Percentiles rank a stretch among this genome's conserved stretches.
phyloP scores from a whole-genome alignment of 2,329 filamentous ascomycete species.

The Macrophomina tecta region DNA sequence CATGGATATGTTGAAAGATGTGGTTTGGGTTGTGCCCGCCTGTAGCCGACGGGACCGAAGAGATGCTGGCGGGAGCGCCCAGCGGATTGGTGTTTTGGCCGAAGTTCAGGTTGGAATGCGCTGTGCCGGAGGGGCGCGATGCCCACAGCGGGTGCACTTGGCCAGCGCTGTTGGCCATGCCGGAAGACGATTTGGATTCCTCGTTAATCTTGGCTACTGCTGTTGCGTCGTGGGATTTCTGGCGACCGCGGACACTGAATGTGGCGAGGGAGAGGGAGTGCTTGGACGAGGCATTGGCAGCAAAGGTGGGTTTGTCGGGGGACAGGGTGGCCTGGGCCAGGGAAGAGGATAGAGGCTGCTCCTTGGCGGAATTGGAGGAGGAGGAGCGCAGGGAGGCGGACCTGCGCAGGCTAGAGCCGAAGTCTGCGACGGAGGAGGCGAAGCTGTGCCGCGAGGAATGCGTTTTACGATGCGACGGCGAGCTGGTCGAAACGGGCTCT shows the following conservation, averaged over 20 bases:
- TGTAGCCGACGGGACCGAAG: constrained; percentile 38
- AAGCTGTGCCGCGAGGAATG: constrained; percentile 33
- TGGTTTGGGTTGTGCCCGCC: constrained; percentile 57
- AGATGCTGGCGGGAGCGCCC: constrained; percentile 20
- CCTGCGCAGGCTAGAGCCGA: constrained; percentile 47
- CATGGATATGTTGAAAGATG: constrained; percentile 74
- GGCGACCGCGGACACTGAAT: constrained; percentile 39
- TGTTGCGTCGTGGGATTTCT: constrained; percentile 45
- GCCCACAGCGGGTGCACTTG: constrained; percentile 14
- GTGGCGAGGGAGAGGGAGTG: constrained; percentile 47
- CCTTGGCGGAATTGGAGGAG: constrained; percentile 38
- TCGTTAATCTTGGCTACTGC: constrained; percentile 17
- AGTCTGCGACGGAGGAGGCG: constrained; percentile 46
- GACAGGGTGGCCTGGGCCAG: constrained; percentile 44
- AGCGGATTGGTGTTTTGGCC: neutral
- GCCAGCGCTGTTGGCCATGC: constrained; percentile 20
- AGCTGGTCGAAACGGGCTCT: constrained; percentile 20
- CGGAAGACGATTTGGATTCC: constrained; percentile 5
- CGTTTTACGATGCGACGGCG: constrained; percentile 37
- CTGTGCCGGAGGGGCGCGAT: constrained; percentile 21
- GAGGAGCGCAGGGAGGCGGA: constrained; percentile 50
- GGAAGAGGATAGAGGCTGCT: constrained; percentile 34
- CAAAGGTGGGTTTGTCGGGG: constrained; percentile 40
- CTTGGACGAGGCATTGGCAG: constrained; percentile 36
- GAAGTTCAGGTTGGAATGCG: constrained; percentile 22